These are phyloP conservation scores for Megacollybia marginata DNA, from an alignment of 768 basidiomycete genomes.

Conservation along the genomic window DNA sequence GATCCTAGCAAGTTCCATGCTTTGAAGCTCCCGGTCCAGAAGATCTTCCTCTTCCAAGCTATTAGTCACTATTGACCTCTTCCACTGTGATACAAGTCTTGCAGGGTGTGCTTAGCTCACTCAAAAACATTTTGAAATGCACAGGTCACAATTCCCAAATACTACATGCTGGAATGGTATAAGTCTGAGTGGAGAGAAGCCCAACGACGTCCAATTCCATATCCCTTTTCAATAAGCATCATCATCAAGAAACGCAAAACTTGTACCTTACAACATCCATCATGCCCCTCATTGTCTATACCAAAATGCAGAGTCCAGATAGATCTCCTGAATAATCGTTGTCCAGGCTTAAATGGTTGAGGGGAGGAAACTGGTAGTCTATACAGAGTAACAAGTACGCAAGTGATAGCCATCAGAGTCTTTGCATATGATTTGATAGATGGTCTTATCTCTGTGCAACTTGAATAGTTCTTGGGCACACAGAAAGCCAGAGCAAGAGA, in stretches of 20 bases:
- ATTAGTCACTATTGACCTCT: neutral
- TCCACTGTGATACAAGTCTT: conserved; percentile 74
- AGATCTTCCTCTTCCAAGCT: conserved; percentile 67
- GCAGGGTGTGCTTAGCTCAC: conserved; percentile 2
- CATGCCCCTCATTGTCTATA: conserved; percentile 62
- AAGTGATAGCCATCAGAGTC: conserved; percentile 28
- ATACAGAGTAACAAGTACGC: conserved; percentile 46
- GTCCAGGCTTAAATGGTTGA: conserved; percentile 52
- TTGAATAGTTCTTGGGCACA: conserved; percentile 19
- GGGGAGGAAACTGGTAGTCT: conserved; percentile 43
- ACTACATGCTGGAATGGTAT: conserved; percentile 43
- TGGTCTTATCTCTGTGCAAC: conserved; percentile 10
- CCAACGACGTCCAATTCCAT: conserved; percentile 85
- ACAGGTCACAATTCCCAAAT: conserved; percentile 85
- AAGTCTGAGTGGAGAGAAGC: conserved; percentile 29
- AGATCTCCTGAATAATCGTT: conserved; percentile 68
- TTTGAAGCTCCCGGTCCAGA: conserved; percentile 83
- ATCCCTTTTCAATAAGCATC: conserved; percentile 37
- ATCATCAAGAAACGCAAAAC: neutral
- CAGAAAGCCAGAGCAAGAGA: conserved; percentile 42
- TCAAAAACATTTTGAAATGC: conserved; percentile 8
- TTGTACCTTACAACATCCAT: conserved; percentile 36
- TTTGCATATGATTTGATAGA: conserved; percentile 21
- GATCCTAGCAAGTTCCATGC: conserved; percentile 70
- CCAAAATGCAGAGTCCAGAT: conserved; percentile 96